Evolutionary conservation across 139 green algal genomes (phyloP).

Genomic region (Picocystis salinarum): DNA sequence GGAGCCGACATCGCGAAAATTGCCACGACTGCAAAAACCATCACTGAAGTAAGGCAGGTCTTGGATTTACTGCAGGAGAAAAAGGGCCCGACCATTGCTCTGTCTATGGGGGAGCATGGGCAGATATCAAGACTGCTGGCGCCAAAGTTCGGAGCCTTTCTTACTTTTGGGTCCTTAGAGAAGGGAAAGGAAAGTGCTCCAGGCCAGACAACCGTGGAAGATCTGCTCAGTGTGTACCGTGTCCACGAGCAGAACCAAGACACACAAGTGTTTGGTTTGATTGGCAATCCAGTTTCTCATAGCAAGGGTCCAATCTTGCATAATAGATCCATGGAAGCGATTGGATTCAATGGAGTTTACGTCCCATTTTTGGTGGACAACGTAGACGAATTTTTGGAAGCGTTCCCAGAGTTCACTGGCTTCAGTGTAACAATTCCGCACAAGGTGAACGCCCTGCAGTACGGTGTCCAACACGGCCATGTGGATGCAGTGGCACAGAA

Average conservation of each 20-base stretch:
- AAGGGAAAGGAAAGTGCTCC: constrained; percentile 38
- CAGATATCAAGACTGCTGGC: constrained; percentile 67
- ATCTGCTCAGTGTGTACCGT: constrained; percentile 35
- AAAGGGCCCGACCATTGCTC: constrained; percentile 40
- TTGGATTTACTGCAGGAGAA: neutral
- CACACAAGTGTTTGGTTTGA: constrained; percentile 64
- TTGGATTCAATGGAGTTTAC: constrained; percentile 71
- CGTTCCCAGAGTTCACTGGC: constrained; percentile 22
- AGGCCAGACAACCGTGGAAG: constrained; percentile 42
- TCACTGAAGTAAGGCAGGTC: constrained; percentile 43
- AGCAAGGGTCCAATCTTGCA: constrained; percentile 66
- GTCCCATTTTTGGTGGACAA: constrained; percentile 87
- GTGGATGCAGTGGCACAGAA: constrained; percentile 50
- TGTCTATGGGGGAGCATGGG: constrained; percentile 83
- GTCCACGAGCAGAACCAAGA: constrained; percentile 20
- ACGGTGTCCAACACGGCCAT: too few species aligned
- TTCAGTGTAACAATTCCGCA: constrained; percentile 86
- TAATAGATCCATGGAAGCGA: constrained; percentile 51
- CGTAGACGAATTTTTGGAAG: constrained; percentile 47
- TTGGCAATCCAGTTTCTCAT: constrained; percentile 76
- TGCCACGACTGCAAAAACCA: constrained; percentile 65
- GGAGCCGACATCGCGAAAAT: constrained; percentile 85
- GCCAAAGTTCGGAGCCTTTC: constrained; percentile 75
- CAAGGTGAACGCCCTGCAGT: constrained; percentile 25
- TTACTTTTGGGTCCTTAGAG: constrained; percentile 83